These are phyloP conservation scores for Salix brachista DNA, from an alignment of 345 rosid genomes.

Conservation along the genomic window DNA sequence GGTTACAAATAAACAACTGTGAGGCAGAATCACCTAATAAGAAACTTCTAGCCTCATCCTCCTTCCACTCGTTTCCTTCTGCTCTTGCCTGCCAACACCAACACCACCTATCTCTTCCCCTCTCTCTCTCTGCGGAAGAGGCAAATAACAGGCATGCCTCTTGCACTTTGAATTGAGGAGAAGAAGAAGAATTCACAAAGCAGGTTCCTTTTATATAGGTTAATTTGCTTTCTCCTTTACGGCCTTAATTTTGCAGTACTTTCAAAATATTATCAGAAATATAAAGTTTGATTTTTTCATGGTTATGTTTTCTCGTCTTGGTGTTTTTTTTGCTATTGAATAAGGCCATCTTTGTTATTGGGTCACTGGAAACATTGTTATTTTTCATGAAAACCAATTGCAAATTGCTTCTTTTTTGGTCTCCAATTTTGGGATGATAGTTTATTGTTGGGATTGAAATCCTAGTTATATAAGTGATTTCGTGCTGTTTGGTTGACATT, in stretches of 20 bases:
- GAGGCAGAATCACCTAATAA: background rate
- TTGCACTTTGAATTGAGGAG: background rate
- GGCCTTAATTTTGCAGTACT: background rate
- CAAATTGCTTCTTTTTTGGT: background rate
- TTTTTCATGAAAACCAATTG: background rate
- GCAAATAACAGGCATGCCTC: background rate
- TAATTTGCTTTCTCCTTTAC: background rate
- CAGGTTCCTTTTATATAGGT: background rate
- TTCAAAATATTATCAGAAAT: background rate
- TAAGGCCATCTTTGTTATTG: background rate
- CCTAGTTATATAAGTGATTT: background rate
- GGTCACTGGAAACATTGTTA: background rate
- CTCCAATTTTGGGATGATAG: too few relatives aligned
- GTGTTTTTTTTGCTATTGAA: background rate
- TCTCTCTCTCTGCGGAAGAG: background rate
- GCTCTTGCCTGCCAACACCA: background rate
- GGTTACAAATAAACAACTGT: background rate
- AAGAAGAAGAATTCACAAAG: background rate
- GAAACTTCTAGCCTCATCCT: constrained; percentile 28
- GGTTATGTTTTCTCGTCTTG: background rate
- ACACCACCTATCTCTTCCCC: background rate
- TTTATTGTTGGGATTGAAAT: background rate
- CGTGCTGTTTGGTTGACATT: background rate
- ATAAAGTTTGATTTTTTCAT: background rate
- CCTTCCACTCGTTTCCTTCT: background rate